These are phyloP conservation scores for Ophiostoma australiae DNA, from an alignment of 2,329 filamentous ascomycete genomes.

Conservation along the genomic window DNA sequence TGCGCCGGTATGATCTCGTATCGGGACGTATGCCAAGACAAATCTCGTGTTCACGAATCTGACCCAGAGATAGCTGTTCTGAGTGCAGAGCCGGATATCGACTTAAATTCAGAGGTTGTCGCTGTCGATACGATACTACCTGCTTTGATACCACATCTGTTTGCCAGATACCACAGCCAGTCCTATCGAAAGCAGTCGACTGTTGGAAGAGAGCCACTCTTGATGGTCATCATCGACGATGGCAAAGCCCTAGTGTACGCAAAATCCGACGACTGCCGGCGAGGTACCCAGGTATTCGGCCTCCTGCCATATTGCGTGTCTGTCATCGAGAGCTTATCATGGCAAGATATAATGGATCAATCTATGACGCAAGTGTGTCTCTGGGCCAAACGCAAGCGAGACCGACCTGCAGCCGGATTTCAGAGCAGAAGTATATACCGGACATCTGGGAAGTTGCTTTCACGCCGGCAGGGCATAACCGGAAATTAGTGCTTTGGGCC, in stretches of 20 bases:
- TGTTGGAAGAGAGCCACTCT: background rate
- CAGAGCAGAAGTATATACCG: background rate
- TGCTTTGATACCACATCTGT: too few relatives aligned
- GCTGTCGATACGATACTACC: background rate
- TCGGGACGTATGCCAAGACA: conserved; percentile 18
- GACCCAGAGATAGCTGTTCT: background rate
- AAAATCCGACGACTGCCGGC: background rate
- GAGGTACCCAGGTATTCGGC: background rate
- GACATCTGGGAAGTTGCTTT: background rate
- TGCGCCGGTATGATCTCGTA: conserved; percentile 8
- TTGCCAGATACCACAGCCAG: background rate
- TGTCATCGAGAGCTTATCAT: background rate
- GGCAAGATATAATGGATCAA: background rate
- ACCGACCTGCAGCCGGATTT: background rate
- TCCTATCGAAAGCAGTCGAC: background rate
- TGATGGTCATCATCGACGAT: background rate
- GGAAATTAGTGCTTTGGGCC: background rate
- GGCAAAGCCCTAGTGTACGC: background rate
- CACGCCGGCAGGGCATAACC: background rate
- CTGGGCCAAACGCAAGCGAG: background rate
- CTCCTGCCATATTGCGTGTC: background rate
- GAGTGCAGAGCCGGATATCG: background rate
- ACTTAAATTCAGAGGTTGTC: background rate
- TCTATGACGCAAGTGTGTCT: background rate
- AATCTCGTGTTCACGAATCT: conserved; percentile 16